Conservation (phyloP, 257 asterid species). For the Henckelia pumila region DNA sequence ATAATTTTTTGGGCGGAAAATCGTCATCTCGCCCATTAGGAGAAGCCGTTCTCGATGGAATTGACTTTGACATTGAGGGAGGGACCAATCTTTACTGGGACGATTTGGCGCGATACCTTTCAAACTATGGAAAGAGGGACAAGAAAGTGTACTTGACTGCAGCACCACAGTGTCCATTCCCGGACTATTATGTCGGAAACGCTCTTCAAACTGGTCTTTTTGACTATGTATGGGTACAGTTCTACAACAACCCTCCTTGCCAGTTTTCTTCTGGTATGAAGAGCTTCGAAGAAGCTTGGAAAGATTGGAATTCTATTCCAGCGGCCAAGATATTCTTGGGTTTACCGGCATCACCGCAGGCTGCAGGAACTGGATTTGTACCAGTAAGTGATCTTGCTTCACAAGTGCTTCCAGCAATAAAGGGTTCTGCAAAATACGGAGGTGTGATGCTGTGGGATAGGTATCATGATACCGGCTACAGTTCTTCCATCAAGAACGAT, state of each 20-base stretch:
- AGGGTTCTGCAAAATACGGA: conserved; percentile 32
- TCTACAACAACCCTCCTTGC: conserved; percentile 46
- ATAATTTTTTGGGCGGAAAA: conserved; percentile 44
- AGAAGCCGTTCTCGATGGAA: conserved; percentile 39
- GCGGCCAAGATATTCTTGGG: conserved; percentile 33
- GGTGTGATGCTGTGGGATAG: conserved; percentile 31
- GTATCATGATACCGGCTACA: conserved; percentile 23
- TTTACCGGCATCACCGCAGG: conserved; percentile 30
- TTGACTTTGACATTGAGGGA: conserved; percentile 47
- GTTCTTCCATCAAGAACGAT: conserved; percentile 26
- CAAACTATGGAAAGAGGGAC: conserved; percentile 30
- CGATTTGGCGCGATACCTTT: conserved; percentile 35
- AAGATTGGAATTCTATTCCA: conserved; percentile 33
- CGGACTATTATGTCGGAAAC: conserved; percentile 40
- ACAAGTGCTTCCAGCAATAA: conserved; percentile 28
- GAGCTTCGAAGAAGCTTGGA: conserved; percentile 34
- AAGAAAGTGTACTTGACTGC: conserved; percentile 44
- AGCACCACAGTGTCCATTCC: conserved; percentile 49
- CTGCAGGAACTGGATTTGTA: conserved; percentile 37
- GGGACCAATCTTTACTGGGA: conserved; percentile 46
- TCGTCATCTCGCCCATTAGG: conserved; percentile 41
- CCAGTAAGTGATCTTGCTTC: conserved; percentile 27
- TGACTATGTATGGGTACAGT: conserved; percentile 52
- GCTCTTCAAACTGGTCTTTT: conserved; percentile 42
- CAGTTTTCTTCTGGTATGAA: conserved; percentile 30